Percentiles rank a stretch among this genome's conserved stretches.
These are phyloP conservation scores for Cryphonectria parasitica DNA, from an alignment of 2,329 filamentous ascomycete genomes.

Conservation along the genomic window DNA sequence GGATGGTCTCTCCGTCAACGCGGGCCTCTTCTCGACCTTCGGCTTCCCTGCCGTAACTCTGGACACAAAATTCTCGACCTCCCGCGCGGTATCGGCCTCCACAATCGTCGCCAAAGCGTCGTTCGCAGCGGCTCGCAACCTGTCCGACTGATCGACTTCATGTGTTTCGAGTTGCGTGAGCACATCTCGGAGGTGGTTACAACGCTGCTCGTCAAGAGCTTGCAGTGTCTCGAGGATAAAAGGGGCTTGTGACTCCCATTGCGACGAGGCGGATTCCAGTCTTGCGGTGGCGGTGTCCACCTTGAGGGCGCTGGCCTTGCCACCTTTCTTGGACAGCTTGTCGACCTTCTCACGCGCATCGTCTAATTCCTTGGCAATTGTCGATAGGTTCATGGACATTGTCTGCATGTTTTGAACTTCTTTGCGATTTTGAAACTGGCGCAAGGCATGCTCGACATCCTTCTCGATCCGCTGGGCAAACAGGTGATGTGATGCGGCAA, in stretches of 20 bases:
- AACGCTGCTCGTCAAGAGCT: slow-evolving; percentile 82
- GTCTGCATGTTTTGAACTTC: slow-evolving; percentile 82
- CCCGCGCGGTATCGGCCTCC: slow-evolving; percentile 83
- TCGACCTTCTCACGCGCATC: slow-evolving; percentile 83
- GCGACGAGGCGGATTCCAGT: slow-evolving; percentile 76
- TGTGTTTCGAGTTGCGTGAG: slow-evolving; percentile 93
- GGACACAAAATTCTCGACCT: slow-evolving; percentile 75
- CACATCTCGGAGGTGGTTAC: slow-evolving; percentile 88
- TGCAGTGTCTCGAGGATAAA: slow-evolving; percentile 95
- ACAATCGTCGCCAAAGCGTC: slow-evolving; percentile 80
- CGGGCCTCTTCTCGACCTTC: slow-evolving; percentile 47
- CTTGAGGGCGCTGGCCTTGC: slow-evolving; percentile 75
- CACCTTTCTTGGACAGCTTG: slow-evolving; percentile 79
- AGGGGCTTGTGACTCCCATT: slow-evolving; percentile 94
- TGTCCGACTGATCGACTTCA: slow-evolving; percentile 84
- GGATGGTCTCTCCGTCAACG: slow-evolving; percentile 32
- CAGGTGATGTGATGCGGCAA: slow-evolving; percentile 81
- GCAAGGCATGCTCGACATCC: slow-evolving; percentile 84
- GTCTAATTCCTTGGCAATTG: slow-evolving; percentile 83
- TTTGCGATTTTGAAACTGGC: slow-evolving; percentile 72
- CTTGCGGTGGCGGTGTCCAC: slow-evolving; percentile 73
- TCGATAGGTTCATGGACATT: slow-evolving; percentile 78
- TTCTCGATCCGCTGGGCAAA: slow-evolving; percentile 82
- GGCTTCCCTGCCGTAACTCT: slow-evolving; percentile 49
- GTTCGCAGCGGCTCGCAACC: slow-evolving; percentile 73